Conservation (phyloP, 805 yeast genomes). For the Scheffersomyces spartinae region DNA sequence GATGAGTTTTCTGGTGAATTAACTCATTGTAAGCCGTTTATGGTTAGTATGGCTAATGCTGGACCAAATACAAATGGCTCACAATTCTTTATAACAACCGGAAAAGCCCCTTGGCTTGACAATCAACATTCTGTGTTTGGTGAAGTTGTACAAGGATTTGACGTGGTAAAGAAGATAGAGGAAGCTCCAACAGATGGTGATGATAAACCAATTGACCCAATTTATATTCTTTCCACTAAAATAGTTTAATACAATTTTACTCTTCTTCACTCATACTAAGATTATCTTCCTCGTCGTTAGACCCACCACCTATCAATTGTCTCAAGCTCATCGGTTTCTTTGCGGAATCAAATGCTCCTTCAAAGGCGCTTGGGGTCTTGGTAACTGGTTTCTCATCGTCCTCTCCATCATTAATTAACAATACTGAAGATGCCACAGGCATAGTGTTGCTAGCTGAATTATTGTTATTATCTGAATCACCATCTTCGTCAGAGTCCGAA, state of each 20-base stretch:
- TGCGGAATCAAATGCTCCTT: no score
- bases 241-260: constrained; percentile 2
- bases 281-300: constrained; percentile 13
- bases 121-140: constrained; percentile 17
- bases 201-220: constrained; percentile 12
- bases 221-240: constrained; percentile 12
- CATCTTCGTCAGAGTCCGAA: constrained; percentile 17
- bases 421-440: no score
- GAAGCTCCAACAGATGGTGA: constrained; percentile 7
- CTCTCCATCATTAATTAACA: no score
- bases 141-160: constrained; percentile 12
- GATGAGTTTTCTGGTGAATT: constrained; percentile 11
- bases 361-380: no score
- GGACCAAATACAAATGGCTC: constrained; percentile 17
- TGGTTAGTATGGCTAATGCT: constrained; percentile 19
- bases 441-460: constrained; percentile 3
- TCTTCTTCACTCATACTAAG: constrained; percentile 23
- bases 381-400: no score
- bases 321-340: constrained; percentile 28
- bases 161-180: constrained; percentile 9
- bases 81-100: constrained; percentile 16
- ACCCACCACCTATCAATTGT: constrained; percentile 20
- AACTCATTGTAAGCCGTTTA: constrained; percentile 11
- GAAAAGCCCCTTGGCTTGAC: constrained; percentile 9
- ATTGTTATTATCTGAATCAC: constrained; percentile 7